phyloP scores from a whole-genome alignment of 2,329 filamentous ascomycete species.

The Periconia sp. region DNA sequence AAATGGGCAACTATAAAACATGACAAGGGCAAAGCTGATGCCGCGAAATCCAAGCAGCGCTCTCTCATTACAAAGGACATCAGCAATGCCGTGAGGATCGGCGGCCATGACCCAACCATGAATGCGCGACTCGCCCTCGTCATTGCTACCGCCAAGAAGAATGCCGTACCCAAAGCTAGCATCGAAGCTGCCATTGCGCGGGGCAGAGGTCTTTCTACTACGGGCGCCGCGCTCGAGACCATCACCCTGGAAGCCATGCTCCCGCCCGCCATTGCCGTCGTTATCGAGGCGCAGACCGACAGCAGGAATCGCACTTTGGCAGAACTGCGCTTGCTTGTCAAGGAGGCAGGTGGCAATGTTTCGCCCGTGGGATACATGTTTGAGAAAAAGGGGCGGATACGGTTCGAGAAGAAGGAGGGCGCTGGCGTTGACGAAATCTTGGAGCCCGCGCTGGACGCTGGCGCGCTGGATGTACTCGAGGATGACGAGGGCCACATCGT shows the following conservation, averaged over 20 bases:
- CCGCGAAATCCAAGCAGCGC: constrained; percentile 73
- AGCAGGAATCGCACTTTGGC: constrained; percentile 72
- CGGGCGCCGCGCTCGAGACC: constrained; percentile 74
- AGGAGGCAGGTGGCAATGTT: constrained; percentile 67
- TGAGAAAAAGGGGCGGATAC: constrained; percentile 72
- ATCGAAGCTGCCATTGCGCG: constrained; percentile 87
- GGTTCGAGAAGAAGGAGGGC: constrained; percentile 64
- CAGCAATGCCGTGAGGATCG: constrained; percentile 72
- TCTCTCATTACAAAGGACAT: constrained; percentile 71
- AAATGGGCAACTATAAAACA: constrained; percentile 97
- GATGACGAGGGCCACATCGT: constrained; percentile 71
- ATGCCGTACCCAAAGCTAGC: constrained; percentile 76
- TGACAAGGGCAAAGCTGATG: constrained; percentile 86
- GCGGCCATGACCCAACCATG: constrained; percentile 69
- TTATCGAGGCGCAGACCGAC: constrained; percentile 86
- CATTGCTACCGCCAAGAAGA: constrained; percentile 78
- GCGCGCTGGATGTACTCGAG: constrained; percentile 71
- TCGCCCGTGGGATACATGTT: constrained; percentile 85
- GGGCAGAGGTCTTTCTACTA: constrained; percentile 79
- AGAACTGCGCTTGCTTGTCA: constrained; percentile 72
- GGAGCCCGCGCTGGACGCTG: constrained; percentile 81
- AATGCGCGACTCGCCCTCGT: constrained; percentile 77
- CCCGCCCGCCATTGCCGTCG: constrained; percentile 67
- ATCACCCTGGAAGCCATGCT: constrained; percentile 80
- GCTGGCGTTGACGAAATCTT: constrained; percentile 70